Base-by-base conservation (phyloP, 2,329 filamentous ascomycete genomes). In the Raffaelea deltoideospora region DNA sequence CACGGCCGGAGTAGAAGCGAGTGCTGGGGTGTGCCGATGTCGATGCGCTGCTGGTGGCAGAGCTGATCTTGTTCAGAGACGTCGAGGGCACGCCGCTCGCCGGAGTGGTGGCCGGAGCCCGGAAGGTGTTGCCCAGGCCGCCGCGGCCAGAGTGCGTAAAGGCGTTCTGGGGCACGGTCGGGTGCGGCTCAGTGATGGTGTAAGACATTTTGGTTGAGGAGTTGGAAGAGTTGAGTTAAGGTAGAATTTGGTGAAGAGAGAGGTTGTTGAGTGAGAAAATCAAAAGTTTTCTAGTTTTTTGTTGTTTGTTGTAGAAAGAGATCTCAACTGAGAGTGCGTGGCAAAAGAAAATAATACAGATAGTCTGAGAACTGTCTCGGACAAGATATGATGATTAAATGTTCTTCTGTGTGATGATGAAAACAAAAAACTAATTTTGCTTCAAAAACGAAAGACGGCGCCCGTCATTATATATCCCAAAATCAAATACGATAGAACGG, bases 1-100 rank as follows among this genome's bases (percentile, higher is more conserved):
- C 76, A 40, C 76, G 72, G 47, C 76, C 76, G 10, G 67, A 67
- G 59, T 74, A 69, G 64, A 78, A 78, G 58, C 67, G 64, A 41
- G 61, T 54, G 31, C 61, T 43, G 45, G 50, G 48, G 51, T 55
- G 46, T 47, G 28, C 28, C n/a, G 64, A 44, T 43, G 56, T 58
- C 33, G 65, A 62, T 42, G 66, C 61, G 40, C 58, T 47, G 41
- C 54, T 48, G n/a, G n/a, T n/a, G 17, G 63, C 57, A 8, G 55
- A 53, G 44, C 61, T 58, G 39, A 54, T 53, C 35, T 55, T 52
- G 42, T 53, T 41, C 41, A 65, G 60, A n/a, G n/a, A n/a, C n/a
- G n/a, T n/a, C 39, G 69, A 65, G 38, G 67, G 62, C 35, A 68
- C 58, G 49, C 64, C 63, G 49, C 72, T 54, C 41, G 68, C 34